phyloP scores from a whole-genome alignment of 1,284 basidiomycete genomes.

The Vanrija humicola region DNA sequence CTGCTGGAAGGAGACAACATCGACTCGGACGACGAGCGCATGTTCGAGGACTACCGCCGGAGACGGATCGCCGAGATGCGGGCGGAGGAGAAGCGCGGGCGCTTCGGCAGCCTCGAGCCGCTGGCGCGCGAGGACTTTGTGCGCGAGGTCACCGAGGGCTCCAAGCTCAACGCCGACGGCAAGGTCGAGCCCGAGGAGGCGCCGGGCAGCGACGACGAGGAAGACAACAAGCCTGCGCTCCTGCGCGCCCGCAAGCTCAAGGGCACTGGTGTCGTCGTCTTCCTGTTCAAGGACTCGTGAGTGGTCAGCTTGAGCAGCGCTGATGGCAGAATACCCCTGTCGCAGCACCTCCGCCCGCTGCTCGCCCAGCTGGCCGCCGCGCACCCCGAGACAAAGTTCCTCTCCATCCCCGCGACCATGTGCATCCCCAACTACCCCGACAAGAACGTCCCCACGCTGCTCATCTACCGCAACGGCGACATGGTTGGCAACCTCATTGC shows the following conservation, averaged over 20 bases:
- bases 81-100: conserved; percentile 59
- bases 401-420: conserved; percentile 90
- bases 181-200: conserved; percentile 51
- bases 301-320: conserved; percentile 15
- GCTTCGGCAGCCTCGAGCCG: conserved; percentile 82
- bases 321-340: conserved; percentile 63
- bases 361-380: conserved; percentile 69
- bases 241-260: conserved; percentile 30
- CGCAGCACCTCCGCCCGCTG: conserved; percentile 69
- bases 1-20: conserved; percentile 64
- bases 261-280: conserved; percentile 57
- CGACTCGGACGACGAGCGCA: conserved; percentile 73
- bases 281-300: conserved; percentile 56
- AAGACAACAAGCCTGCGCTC: conserved; percentile 25
- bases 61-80: conserved; percentile 67
- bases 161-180: conserved; percentile 65
- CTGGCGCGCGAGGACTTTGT: conserved; percentile 93
- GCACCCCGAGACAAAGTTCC: conserved; percentile 90
- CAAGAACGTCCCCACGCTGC: conserved; percentile 81
- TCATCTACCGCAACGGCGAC: conserved; percentile 88
- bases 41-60: conserved; percentile 65
- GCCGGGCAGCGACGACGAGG: conserved; percentile 35
- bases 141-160: conserved; percentile 89
- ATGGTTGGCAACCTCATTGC: conserved; percentile 80
- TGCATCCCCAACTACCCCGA: conserved; percentile 97